Conservation (phyloP, 2,329 filamentous ascomycete species). For the Colletotrichum sp. region DNA sequence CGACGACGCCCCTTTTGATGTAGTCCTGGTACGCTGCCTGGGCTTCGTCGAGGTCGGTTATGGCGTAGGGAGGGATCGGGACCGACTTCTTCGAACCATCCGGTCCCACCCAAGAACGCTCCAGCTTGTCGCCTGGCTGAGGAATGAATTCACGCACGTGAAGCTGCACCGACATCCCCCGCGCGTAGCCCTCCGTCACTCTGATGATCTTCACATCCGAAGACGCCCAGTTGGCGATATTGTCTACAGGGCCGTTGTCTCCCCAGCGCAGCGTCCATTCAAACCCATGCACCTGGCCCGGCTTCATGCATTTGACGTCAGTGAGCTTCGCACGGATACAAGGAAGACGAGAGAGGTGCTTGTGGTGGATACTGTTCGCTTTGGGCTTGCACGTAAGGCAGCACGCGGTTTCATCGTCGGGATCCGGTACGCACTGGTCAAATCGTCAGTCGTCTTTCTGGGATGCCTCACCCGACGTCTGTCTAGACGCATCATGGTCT, state of each 20-base stretch:
- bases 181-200: slow-evolving; percentile 61
- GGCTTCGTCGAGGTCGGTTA: slow-evolving; percentile 59
- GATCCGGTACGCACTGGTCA: slow-evolving; percentile 59
- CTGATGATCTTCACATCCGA: slow-evolving; percentile 53
- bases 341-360: slow-evolving; percentile 52
- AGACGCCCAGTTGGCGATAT: slow-evolving; percentile 62
- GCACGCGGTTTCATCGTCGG: slow-evolving; percentile 48
- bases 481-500: not conserved
- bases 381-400: slow-evolving; percentile 59
- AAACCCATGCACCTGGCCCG: slow-evolving; percentile 60
- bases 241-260: slow-evolving; percentile 54
- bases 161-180: slow-evolving; percentile 47
- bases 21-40: slow-evolving; percentile 53
- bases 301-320: slow-evolving; percentile 63
- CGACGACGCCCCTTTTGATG: slow-evolving; percentile 51
- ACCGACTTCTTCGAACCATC: slow-evolving; percentile 53
- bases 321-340: slow-evolving; percentile 67
- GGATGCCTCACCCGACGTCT: not conserved
- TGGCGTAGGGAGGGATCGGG: slow-evolving; percentile 58
- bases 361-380: slow-evolving; percentile 44
- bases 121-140: slow-evolving; percentile 58
- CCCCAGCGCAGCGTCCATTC: slow-evolving; percentile 67
- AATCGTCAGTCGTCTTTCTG: not conserved
- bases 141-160: slow-evolving; percentile 60
- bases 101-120: slow-evolving; percentile 56